Conservation (phyloP, 2,329 filamentous ascomycete species). For the Myotisia sp. region DNA sequence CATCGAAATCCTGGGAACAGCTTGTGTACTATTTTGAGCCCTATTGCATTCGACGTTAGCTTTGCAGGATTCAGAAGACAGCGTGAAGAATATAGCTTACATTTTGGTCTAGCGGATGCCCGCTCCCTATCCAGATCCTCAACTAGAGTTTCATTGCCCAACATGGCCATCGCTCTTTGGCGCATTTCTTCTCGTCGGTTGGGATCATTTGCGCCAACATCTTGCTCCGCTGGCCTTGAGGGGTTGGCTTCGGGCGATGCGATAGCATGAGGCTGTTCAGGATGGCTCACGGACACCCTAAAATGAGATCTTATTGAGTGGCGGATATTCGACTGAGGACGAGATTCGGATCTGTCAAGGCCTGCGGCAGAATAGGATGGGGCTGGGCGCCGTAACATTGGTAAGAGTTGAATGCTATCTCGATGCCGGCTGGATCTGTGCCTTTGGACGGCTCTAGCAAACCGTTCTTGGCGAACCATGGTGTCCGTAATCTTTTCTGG, state of each 20-base stretch:
- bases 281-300: neutral
- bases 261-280: neutral
- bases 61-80: too few species aligned
- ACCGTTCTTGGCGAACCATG: conserved; percentile 71
- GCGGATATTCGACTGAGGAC: neutral
- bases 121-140: conserved; percentile 14
- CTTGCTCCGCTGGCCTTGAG: neutral
- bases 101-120: conserved; percentile 12
- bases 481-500: conserved; percentile 59
- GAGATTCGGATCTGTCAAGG: neutral
- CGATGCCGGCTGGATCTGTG: neutral
- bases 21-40: conserved; percentile 10
- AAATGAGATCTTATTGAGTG: neutral
- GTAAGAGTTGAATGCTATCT: neutral
- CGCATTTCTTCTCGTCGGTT: conserved; percentile 11
- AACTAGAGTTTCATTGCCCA: conserved; percentile 7
- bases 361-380: too few species aligned
- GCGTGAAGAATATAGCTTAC: conserved; percentile 8
- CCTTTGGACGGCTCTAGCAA: conserved; percentile 18
- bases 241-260: neutral
- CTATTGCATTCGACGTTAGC: conserved; percentile 4
- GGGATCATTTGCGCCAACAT: neutral
- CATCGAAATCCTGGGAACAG: conserved; percentile 10
- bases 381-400: neutral
- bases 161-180: conserved; percentile 11